Evolutionary conservation across 345 rosid species (phyloP).

Genomic region (Euphorbia lathyris): DNA sequence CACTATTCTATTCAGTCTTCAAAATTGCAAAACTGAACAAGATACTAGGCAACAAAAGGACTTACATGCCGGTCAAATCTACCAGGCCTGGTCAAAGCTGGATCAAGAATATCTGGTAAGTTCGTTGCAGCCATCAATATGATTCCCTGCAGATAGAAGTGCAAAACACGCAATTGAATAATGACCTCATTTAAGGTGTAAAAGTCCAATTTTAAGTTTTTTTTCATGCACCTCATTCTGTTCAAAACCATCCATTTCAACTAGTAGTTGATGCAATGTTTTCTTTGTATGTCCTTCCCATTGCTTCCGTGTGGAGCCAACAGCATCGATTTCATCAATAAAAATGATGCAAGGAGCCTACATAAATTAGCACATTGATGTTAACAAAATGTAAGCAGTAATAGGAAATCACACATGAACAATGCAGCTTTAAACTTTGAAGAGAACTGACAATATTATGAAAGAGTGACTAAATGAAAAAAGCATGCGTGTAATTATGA

Average conservation of each 20-base stretch:
- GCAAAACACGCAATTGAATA: conserved; percentile 11
- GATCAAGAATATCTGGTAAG: conserved; percentile 98
- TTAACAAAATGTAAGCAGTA: background rate
- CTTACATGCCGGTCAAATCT: conserved; percentile 99
- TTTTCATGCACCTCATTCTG: conserved; percentile 73
- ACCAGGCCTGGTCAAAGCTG: conserved; percentile 99
- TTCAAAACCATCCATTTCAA: conserved; percentile 99
- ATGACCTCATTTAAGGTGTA: background rate
- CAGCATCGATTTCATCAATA: conserved; percentile 98
- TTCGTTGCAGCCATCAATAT: conserved; percentile 99
- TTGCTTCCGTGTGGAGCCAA: conserved; percentile 95
- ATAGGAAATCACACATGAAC: conserved; percentile 4
- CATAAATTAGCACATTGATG: conserved; percentile 10
- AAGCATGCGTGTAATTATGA: background rate
- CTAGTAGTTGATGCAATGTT: conserved; percentile 96
- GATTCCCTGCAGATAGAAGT: conserved; percentile 63
- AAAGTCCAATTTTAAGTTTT: background rate
- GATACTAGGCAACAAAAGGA: conserved; percentile 12
- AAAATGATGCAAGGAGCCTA: conserved; percentile 98
- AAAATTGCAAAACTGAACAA: background rate
- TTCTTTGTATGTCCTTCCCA: conserved; percentile 99
- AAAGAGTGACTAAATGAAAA: background rate
- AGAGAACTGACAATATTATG: background rate
- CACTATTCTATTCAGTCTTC: background rate
- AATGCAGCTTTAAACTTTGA: background rate